These are phyloP conservation scores for Ophiocordyceps unilateralis DNA, from an alignment of 2,329 filamentous ascomycete species.

Conservation along the genomic window DNA sequence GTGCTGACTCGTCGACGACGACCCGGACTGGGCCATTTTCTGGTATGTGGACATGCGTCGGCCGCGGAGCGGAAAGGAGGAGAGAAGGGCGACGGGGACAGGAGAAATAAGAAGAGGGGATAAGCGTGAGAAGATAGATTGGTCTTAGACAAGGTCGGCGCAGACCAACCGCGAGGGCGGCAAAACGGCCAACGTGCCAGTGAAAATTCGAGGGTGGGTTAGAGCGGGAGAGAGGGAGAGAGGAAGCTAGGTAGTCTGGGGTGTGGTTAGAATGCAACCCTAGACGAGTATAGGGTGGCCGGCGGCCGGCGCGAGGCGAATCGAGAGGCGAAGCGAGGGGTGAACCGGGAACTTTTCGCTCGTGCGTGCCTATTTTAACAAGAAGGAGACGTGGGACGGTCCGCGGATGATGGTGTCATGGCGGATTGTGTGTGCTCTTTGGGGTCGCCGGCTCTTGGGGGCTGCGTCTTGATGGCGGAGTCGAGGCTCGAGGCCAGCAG, in stretches of 20 bases:
- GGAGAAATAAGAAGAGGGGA: not conserved
- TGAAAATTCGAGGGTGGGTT: not conserved
- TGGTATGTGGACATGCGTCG: constrained; percentile 11
- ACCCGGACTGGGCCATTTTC: constrained; percentile 10
- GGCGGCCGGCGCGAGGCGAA: too few relatives aligned
- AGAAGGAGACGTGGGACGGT: too few relatives aligned
- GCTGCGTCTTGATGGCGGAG: not conserved
- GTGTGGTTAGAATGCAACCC: not conserved
- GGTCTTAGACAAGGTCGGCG: not conserved
- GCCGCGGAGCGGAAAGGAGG: not conserved
- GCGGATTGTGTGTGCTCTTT: too few relatives aligned
- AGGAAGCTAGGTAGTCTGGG: not conserved
- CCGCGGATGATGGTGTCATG: too few relatives aligned
- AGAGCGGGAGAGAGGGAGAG: not conserved
- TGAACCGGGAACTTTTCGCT: too few relatives aligned
- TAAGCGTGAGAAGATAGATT: not conserved
- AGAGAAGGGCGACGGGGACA: not conserved
- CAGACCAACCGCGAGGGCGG: not conserved
- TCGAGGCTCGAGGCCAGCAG: not conserved
- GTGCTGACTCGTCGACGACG: constrained; percentile 6
- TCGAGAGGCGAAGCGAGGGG: too few relatives aligned
- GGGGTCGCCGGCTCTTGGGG: not conserved
- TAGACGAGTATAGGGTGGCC: too few relatives aligned
- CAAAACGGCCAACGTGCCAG: not conserved
- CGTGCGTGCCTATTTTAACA: too few relatives aligned